phyloP scores from a whole-genome alignment of 2,329 filamentous ascomycete species.

The Furcasterigmium sp. region DNA sequence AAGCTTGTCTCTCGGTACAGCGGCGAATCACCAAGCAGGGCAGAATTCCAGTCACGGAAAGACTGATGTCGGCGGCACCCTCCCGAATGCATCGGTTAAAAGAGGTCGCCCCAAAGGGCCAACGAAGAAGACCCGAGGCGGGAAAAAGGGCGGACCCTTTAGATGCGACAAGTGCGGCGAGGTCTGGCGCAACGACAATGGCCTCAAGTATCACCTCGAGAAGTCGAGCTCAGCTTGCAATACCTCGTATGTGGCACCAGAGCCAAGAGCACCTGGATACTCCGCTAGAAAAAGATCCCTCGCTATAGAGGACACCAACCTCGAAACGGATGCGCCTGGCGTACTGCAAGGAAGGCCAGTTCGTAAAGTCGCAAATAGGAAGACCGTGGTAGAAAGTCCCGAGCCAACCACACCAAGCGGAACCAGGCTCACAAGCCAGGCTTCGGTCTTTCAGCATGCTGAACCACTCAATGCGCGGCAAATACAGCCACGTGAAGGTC shows the following conservation, averaged over 20 bases:
- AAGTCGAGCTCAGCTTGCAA: conserved; percentile 52
- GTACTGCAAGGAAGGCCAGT: not conserved
- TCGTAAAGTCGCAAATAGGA: not conserved
- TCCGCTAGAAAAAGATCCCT: no score
- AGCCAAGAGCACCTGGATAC: conserved; percentile 3
- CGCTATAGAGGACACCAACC: no score
- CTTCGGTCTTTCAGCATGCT: not conserved
- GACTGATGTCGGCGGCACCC: no score
- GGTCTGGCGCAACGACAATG: conserved; percentile 53
- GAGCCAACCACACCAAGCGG: not conserved
- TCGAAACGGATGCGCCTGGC: no score
- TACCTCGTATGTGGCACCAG: conserved; percentile 31
- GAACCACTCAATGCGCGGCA: not conserved
- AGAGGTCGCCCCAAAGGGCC: not conserved
- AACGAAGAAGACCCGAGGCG: not conserved
- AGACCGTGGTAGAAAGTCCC: not conserved
- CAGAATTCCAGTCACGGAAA: no score
- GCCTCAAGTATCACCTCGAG: conserved; percentile 52
- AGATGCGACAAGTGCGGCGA: conserved; percentile 48
- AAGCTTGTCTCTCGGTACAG: no score
- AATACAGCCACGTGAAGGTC: no score
- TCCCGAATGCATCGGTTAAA: not conserved
- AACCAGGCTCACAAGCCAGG: not conserved
- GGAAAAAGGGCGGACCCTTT: conserved; percentile 24
- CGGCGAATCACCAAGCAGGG: no score